A percentile compares a stretch with the other conserved stretches of the same genome.
Evolutionary conservation across 495 filamentous ascomycete species (phyloP).

Genomic region (Penicillium lividum): DNA sequence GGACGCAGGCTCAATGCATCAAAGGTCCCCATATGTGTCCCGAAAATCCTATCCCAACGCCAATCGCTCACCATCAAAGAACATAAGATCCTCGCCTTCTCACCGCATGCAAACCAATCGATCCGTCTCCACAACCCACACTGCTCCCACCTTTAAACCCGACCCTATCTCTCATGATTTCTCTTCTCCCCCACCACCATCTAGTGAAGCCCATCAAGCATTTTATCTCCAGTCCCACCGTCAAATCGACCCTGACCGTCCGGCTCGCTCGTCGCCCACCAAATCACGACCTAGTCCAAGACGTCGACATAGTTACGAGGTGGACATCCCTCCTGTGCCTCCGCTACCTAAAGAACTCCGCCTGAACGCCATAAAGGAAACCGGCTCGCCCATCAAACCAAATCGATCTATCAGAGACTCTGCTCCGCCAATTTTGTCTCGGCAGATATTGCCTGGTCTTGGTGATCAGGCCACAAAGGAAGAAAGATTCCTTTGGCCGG

Average conservation of each 20-base stretch:
- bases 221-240: conserved; percentile 28
- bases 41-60: conserved; percentile 21
- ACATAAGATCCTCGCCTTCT: conserved; percentile 21
- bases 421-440: conserved; percentile 10
- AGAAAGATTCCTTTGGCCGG: conserved; percentile 45
- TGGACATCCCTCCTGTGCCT: conserved; percentile 48
- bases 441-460: conserved; percentile 7
- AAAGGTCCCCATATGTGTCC: conserved; percentile 20
- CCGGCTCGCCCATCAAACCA: conserved; percentile 33
- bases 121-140: conserved; percentile 15
- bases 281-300: conserved; percentile 21
- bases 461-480: conserved; percentile 16
- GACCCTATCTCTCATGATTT: conserved; percentile 12
- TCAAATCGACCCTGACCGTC: conserved; percentile 27
- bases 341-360: conserved; percentile 45
- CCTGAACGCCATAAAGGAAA: conserved; percentile 36
- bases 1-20: conserved; percentile 15
- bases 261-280: conserved; percentile 19
- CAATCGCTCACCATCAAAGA: conserved; percentile 25
- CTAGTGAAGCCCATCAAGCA: conserved; percentile 16
- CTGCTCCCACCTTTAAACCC: conserved; percentile 8
- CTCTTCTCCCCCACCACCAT: conserved; percentile 30
- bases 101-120: conserved; percentile 31
- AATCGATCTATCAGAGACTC: conserved; percentile 6
- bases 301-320: conserved; percentile 27